Conservation (phyloP, 768 basidiomycete species). For the Clavaria fumosa region DNA sequence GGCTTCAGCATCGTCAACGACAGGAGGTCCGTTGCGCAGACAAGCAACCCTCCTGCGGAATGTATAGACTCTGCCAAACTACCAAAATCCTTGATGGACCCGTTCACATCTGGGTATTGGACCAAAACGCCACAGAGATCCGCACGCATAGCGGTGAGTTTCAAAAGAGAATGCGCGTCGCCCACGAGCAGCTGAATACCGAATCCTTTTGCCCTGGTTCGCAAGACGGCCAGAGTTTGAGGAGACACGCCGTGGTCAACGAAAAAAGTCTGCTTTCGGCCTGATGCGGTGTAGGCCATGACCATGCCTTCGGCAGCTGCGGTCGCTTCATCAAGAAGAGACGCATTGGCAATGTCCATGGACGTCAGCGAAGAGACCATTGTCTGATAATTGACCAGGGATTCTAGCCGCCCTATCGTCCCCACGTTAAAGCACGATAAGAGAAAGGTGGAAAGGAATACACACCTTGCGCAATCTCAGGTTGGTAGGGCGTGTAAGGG, state of each 20-base stretch:
- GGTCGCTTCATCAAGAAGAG: slow-evolving; percentile 87
- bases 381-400: slow-evolving; percentile 91
- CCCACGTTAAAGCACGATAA: slow-evolving; percentile 3
- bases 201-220: slow-evolving; percentile 86
- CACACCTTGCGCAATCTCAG: slow-evolving; percentile 94
- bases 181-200: slow-evolving; percentile 70
- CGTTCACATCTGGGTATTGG: slow-evolving; percentile 90
- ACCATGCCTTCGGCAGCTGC: slow-evolving; percentile 96
- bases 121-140: slow-evolving; percentile 79
- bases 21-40: slow-evolving; percentile 83
- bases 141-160: slow-evolving; percentile 35
- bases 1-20: slow-evolving; percentile 87
- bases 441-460: slow-evolving; percentile 2
- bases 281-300: slow-evolving; percentile 62
- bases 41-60: slow-evolving; percentile 59
- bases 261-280: slow-evolving; percentile 68
- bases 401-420: slow-evolving; percentile 75
- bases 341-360: slow-evolving; percentile 94
- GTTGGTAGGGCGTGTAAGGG: slow-evolving; percentile 90
- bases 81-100: slow-evolving; percentile 60
- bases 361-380: slow-evolving; percentile 90
- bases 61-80: slow-evolving; percentile 55
- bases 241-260: slow-evolving; percentile 74
- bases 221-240: slow-evolving; percentile 82
- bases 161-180: slow-evolving; percentile 34